Percentiles rank a stretch among this genome's conserved stretches.
Conservation (phyloP, 225 moss, liverwort and hornwort genomes). For the Antitrichia curtipendula region DNA sequence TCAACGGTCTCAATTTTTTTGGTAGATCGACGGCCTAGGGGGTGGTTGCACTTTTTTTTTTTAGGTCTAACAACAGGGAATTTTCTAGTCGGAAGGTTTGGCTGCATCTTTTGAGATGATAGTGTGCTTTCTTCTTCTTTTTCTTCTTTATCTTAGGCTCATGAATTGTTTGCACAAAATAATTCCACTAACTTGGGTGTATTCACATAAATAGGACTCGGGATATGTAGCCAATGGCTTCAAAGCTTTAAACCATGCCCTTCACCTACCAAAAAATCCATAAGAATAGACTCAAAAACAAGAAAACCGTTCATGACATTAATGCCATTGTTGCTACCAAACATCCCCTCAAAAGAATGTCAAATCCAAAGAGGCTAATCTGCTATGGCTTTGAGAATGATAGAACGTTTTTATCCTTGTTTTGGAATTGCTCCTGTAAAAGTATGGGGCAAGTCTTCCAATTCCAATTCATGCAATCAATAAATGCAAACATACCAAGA, state of each 20-base stretch:
- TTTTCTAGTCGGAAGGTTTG: too few relatives aligned
- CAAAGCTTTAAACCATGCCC: not conserved
- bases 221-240: not conserved
- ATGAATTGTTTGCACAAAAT: too few relatives aligned
- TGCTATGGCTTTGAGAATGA: not conserved
- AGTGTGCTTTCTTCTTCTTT: too few relatives aligned
- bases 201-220: not conserved
- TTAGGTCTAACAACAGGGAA: too few relatives aligned
- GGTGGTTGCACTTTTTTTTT: too few relatives aligned
- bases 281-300: not conserved
- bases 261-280: not conserved
- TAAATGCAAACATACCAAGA: not conserved
- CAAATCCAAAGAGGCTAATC: not conserved
- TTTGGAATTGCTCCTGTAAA: accelerated
- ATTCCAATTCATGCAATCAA: not conserved
- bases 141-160: too few relatives aligned
- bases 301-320: not conserved
- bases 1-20: too few relatives aligned
- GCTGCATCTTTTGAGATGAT: too few relatives aligned
- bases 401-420: accelerated
- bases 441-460: not conserved
- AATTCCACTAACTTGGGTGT: accelerated
- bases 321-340: accelerated
- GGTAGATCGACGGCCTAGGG: too few relatives aligned
- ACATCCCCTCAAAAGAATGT: too few relatives aligned